Base-by-base conservation (phyloP, 1,139 yeast species). In the Wickerhamomyces sp. region DNA sequence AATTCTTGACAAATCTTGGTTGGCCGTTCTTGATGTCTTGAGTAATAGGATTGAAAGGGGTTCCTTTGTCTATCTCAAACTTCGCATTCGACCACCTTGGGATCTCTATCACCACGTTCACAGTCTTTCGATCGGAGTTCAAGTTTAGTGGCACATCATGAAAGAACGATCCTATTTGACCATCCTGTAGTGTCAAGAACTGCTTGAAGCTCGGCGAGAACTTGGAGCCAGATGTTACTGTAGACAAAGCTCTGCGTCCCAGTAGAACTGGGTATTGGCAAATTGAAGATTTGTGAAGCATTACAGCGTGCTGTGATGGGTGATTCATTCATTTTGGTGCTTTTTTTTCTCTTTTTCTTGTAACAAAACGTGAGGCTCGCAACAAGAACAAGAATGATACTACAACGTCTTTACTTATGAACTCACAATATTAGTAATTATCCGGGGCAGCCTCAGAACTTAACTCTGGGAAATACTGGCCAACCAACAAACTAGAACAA, bases 81-180 rank as follows among this genome's bases (percentile, higher is more conserved):
- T 89, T 89, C 32, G 94, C 96, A 62, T 88, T 89, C 44, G 93
- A 75, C 94, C 95, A 87, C 57, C 96, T 77, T 46, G 97, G 96
- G 40, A 91, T 89, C 61, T 91, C 98, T 26, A 87, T 93, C 37
- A 91, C 71, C 88, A 91, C 87, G 64, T 84, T 84, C 47, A 84
- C 78, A 24, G 89, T 73, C 35, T 76, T 75, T 47, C 68, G 67
- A 42, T 68, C 74, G 46, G 68, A 68, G 58, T 83, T 70, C 41
- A 91, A 77, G 40, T 72, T 71, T 46, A 89, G 64, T 28, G 96
- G 96, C 31, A 89, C 71, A 59, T 91, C 98, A 60, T 91, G 98
- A 72, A 89, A 88, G 43, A 75, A 80, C 3, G 93, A 83, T 8
- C 83, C 78, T n/a, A 72, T 54, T 47, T 67, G 61, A 17, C 78